These are phyloP conservation scores for Torulaspora microellipsoides DNA, from an alignment of 805 yeast genomes.

Conservation along the genomic window DNA sequence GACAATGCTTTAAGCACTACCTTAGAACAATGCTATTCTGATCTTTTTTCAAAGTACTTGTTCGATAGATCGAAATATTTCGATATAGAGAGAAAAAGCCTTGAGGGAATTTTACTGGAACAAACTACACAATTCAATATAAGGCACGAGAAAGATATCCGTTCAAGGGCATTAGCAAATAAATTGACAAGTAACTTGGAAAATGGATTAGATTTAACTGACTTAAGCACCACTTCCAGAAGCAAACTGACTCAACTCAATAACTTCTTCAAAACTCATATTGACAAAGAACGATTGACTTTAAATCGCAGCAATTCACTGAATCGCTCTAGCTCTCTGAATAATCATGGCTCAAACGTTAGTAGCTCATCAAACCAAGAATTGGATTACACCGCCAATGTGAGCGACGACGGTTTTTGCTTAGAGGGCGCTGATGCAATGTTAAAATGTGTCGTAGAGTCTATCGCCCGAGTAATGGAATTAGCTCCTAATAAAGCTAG, in stretches of 20 bases:
- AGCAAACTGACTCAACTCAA: slow-evolving; percentile 50
- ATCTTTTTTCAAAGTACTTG: slow-evolving; percentile 65
- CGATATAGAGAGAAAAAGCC: slow-evolving; percentile 60
- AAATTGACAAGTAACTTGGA: slow-evolving; percentile 32
- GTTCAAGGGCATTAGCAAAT: slow-evolving; percentile 24
- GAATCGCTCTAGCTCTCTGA: slow-evolving; percentile 4
- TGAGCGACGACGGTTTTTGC: slow-evolving; percentile 26
- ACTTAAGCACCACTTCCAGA: slow-evolving; percentile 23
- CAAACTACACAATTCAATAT: slow-evolving; percentile 33
- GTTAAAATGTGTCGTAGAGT: slow-evolving; percentile 68
- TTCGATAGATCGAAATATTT: slow-evolving; percentile 62
- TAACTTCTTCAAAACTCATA: slow-evolving; percentile 50
- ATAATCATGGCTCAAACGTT: background rate
- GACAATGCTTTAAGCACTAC: slow-evolving; percentile 40
- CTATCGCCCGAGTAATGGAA: slow-evolving; percentile 72
- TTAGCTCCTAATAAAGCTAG: slow-evolving; percentile 59
- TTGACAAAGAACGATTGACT: slow-evolving; percentile 41
- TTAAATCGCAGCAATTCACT: slow-evolving; percentile 21
- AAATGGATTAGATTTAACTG: slow-evolving; percentile 15
- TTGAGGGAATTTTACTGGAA: slow-evolving; percentile 41
- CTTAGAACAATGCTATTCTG: slow-evolving; percentile 69
- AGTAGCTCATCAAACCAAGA: slow-evolving; percentile 3
- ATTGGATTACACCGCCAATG: background rate
- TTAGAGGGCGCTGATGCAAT: slow-evolving; percentile 55
- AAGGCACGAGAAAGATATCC: slow-evolving; percentile 32